Evolutionary conservation across 768 basidiomycete species (phyloP).

Genomic region (Gloeophyllum trabeum): DNA sequence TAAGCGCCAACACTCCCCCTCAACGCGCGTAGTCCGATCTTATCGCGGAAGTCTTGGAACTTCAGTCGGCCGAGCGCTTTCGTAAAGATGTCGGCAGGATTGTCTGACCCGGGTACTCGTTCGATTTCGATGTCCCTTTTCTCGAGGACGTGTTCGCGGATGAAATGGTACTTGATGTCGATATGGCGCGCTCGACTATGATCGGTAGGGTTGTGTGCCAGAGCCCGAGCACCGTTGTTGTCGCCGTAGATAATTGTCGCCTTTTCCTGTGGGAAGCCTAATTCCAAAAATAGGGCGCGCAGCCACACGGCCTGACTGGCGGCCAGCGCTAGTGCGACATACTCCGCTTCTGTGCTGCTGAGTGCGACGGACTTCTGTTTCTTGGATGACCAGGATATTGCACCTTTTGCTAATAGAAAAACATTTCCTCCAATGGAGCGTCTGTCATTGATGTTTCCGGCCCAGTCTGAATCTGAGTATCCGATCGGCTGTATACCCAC

Average conservation of each 20-base stretch:
- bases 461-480: too few species aligned
- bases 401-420: conserved; percentile 10
- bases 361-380: conserved; percentile 18
- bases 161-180: conserved; percentile 20
- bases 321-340: conserved; percentile 17
- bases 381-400: conserved; percentile 14
- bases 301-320: conserved; percentile 19
- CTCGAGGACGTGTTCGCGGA: conserved; percentile 10
- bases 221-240: not conserved
- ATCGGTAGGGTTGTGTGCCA: conserved; percentile 4
- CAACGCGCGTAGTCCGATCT: not conserved
- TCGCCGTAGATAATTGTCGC: not conserved
- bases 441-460: conserved; percentile 8
- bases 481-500: conserved; percentile 4
- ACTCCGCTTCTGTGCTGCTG: conserved; percentile 24
- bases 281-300: conserved; percentile 8
- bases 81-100: not conserved
- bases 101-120: not conserved
- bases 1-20: not conserved
- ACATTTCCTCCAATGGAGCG: conserved; percentile 17
- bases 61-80: not conserved
- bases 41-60: not conserved
- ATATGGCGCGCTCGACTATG: conserved; percentile 26
- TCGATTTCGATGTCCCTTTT: not conserved
- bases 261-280: not conserved